Percentiles rank a stretch among this genome's conserved stretches.
phyloP scores from a whole-genome alignment of 306 rosid genomes.

The Albizia julibrissin region DNA sequence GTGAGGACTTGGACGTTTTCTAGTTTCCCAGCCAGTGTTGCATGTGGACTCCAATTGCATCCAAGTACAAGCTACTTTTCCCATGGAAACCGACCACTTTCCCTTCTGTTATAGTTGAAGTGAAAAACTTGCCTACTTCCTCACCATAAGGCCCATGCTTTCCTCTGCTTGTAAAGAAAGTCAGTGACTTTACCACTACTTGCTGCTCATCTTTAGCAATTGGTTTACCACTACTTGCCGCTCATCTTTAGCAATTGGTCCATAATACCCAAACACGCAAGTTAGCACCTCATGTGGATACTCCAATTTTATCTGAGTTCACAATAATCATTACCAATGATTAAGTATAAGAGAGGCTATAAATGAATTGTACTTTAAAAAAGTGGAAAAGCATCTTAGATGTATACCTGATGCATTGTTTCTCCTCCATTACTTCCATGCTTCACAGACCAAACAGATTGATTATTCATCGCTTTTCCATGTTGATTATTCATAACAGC shows the following conservation, averaged over 20 bases:
- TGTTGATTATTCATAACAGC: conserved; percentile 29
- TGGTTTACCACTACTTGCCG: too few relatives aligned
- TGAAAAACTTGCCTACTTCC: conserved; percentile 84
- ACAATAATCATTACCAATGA: background rate
- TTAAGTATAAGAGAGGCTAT: background rate
- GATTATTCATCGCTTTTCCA: too few relatives aligned
- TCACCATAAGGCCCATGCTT: conserved; percentile 90
- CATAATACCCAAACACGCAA: conserved; percentile 77
- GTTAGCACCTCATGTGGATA: conserved; percentile 80
- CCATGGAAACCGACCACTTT: conserved; percentile 93
- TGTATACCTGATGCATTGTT: conserved; percentile 59
- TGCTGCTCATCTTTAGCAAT: conserved; percentile 48
- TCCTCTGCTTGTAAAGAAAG: conserved; percentile 72
- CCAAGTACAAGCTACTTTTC: conserved; percentile 80
- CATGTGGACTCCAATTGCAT: conserved; percentile 94
- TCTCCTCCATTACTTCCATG: conserved; percentile 84
- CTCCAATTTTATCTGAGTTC: conserved; percentile 73
- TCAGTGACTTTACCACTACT: conserved; percentile 68
- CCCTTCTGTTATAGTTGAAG: conserved; percentile 84
- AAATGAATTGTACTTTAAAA: background rate
- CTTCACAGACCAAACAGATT: conserved; percentile 88
- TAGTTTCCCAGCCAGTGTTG: conserved; percentile 94
- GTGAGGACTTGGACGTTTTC: conserved; percentile 48
- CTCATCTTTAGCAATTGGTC: too few relatives aligned
- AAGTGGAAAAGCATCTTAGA: background rate